A percentile compares a stretch with the other conserved stretches of the same genome.
phyloP scores from a whole-genome alignment of 2,329 filamentous ascomycete genomes.

The Ciborinia camelliae region DNA sequence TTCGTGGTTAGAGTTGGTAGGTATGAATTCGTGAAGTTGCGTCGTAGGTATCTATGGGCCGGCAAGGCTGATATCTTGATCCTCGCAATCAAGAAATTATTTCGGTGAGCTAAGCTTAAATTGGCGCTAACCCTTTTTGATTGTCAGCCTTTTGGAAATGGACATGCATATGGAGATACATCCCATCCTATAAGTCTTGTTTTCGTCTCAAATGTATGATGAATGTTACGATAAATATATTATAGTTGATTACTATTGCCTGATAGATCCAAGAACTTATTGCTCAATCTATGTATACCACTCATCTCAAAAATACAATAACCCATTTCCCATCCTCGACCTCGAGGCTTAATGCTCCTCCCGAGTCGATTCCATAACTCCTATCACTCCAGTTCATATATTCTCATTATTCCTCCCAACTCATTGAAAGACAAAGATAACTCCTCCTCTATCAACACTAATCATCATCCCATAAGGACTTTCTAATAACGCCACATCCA shows the following conservation, averaged over 20 bases:
- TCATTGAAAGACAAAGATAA: constrained; percentile 73
- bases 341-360: not conserved
- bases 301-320: constrained; percentile 6
- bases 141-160: not conserved
- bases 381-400: constrained; percentile 3
- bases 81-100: constrained; percentile 12
- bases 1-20: not conserved
- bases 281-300: constrained; percentile 1
- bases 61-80: constrained; percentile 12
- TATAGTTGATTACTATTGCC: not conserved
- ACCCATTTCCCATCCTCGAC: not conserved
- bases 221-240: not conserved
- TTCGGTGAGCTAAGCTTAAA: constrained; percentile 10
- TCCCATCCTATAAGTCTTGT: too few species aligned
- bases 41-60: not conserved
- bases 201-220: not conserved
- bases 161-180: not conserved
- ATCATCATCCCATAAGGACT: constrained; percentile 89
- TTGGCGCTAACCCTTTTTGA: constrained; percentile 4
- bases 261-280: not conserved
- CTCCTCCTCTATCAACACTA: constrained; percentile 82
- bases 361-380: constrained; percentile 25
- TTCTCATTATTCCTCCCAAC: not conserved
- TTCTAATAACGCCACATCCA: constrained; percentile 86
- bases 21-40: not conserved